phyloP scores from a whole-genome alignment of 2,329 filamentous ascomycete genomes.

The Myrmaecium sp. region DNA sequence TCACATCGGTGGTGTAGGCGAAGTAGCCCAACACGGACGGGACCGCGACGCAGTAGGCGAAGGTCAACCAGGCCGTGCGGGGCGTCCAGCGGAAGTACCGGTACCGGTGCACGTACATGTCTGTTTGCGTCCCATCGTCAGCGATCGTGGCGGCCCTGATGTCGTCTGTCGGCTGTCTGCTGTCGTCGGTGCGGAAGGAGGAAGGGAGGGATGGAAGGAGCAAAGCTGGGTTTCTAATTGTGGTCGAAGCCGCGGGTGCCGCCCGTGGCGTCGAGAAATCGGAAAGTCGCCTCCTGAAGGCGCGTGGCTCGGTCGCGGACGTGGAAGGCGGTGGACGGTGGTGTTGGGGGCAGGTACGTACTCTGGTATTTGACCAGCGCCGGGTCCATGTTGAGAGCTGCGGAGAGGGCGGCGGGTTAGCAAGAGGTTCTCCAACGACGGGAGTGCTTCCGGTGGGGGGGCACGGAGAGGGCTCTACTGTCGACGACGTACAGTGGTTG shows the following conservation, averaged over 20 bases:
- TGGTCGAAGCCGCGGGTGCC: too few relatives aligned
- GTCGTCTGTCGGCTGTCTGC: conserved; percentile 6
- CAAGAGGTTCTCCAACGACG: too few relatives aligned
- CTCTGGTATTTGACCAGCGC: conserved; percentile 38
- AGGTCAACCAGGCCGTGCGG: conserved; percentile 61
- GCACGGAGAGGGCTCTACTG: too few relatives aligned
- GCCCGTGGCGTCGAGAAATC: too few relatives aligned
- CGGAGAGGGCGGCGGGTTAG: too few relatives aligned
- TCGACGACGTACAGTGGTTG: too few relatives aligned
- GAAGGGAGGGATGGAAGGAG: too few relatives aligned
- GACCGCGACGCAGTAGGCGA: conserved; percentile 59
- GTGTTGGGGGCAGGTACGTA: conserved; percentile 26
- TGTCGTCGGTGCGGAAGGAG: too few relatives aligned
- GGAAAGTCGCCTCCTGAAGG: too few relatives aligned
- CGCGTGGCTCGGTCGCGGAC: conserved; percentile 1
- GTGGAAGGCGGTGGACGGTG: conserved; percentile 15
- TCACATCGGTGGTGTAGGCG: conserved; percentile 72
- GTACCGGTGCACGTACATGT: conserved; percentile 69
- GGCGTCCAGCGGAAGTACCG: conserved; percentile 93
- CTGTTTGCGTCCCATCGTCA: conserved; percentile 28
- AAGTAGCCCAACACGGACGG: conserved; percentile 54
- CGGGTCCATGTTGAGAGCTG: conserved; percentile 36
- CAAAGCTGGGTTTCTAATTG: too few relatives aligned
- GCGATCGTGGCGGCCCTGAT: conserved; percentile 1
- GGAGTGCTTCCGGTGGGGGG: too few relatives aligned